Base-by-base conservation (phyloP, 352 stramenopile species). In the Globisporangium barbulae region DNA sequence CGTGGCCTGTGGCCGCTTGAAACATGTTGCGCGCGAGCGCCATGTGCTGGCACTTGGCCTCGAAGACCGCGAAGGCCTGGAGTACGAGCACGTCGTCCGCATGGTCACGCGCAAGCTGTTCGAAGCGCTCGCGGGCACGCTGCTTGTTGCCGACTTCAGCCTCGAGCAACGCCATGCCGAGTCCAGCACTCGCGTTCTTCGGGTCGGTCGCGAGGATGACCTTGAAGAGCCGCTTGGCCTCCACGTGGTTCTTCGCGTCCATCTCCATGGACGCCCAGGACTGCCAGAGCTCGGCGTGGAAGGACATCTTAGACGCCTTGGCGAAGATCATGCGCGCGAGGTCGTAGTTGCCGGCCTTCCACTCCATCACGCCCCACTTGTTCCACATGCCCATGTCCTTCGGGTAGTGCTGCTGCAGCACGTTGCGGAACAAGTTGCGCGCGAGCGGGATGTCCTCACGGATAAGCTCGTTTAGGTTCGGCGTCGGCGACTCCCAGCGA, bases 361-460 rank as follows among this genome's bases (percentile, higher is more conserved):
- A 96, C 69, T 96, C 87, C 87, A 96, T 96, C 48, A 88, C 85
- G 50, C 75, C 87, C 87, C 87, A 96, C 65, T 96, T 96, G 76
- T 96, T 96, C 87, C 87, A 96, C 87, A 96, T 96, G 67, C 76
- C 80, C 85, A 96, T 94, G 73, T 96, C 85, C 22, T 85, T 81
- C 6, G 73, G 66, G 69, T 96, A 96, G 37, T 86, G 70, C 53
- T 80, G 74, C 67, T 96, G 85, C 57, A 96, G 70, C 57, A 91
- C 80, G 52, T 89, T 89, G 15, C 85, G 81, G 68, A 96, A 96
- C 13, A 96, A 68, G 35, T 81, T 80, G 10, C 87, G 75, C 42
- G 87, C 87, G 8, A 79, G 69, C 7, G 79, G 77, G 7, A 94
- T 75, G 59, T 96, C 82, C 31, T 94, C 77, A 49, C 85, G 83